Percentiles rank a stretch among this genome's conserved stretches.
These are phyloP conservation scores for Tulasnella sp. DNA, from an alignment of 768 basidiomycete species.

Conservation along the genomic window DNA sequence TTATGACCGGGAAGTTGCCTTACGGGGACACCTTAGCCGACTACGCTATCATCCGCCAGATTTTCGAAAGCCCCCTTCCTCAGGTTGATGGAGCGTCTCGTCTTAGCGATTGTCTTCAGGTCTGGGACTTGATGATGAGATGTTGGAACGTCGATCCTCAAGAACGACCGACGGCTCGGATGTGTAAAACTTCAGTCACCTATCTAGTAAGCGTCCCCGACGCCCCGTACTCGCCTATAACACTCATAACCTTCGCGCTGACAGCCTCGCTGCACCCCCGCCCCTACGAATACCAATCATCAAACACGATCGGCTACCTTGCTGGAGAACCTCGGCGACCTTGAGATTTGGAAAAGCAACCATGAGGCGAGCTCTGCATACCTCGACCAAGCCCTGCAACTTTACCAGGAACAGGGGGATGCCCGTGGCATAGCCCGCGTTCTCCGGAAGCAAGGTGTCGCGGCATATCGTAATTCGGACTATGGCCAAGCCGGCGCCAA, in stretches of 20 bases:
- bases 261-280: background rate
- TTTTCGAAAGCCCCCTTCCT: background rate
- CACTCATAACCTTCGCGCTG: background rate
- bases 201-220: background rate
- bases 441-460: background rate
- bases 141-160: background rate
- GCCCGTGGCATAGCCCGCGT: background rate
- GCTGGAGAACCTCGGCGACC: background rate
- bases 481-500: background rate
- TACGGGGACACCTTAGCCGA: background rate
- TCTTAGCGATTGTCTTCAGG: background rate
- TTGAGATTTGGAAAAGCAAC: background rate
- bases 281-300: background rate
- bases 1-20: background rate
- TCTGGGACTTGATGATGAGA: background rate
- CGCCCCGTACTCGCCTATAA: background rate
- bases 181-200: background rate
- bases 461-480: background rate
- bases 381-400: background rate
- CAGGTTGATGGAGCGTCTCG: background rate
- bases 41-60: background rate
- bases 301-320: background rate
- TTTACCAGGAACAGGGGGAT: background rate
- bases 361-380: background rate
- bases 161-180: background rate